These are phyloP conservation scores for Daldinia grandis DNA, from an alignment of 495 filamentous ascomycete genomes.

Conservation along the genomic window DNA sequence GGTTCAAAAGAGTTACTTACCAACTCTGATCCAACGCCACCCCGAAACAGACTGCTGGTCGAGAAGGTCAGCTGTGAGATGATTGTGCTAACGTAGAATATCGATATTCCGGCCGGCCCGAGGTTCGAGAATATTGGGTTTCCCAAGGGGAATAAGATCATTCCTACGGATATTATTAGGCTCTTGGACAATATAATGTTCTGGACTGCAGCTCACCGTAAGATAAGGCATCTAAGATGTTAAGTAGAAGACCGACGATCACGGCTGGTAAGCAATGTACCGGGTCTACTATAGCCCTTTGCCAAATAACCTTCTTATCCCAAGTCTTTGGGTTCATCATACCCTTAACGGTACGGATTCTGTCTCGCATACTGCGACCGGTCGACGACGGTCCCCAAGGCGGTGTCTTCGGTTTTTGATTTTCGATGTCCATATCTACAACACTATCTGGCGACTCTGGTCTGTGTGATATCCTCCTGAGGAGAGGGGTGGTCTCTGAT, in stretches of 20 bases:
- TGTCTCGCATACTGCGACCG: conserved; percentile 17
- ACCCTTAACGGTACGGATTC: conserved; percentile 31
- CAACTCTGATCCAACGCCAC: conserved; percentile 96
- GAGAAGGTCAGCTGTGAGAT: conserved; percentile 95
- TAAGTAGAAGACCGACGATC: conserved; percentile 85
- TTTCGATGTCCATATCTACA: conserved; percentile 51
- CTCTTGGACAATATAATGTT: neutral
- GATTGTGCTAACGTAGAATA: conserved; percentile 98
- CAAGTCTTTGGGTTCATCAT: conserved; percentile 72
- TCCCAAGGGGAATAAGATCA: conserved; percentile 94
- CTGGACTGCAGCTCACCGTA: conserved; percentile 69
- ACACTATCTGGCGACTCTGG: conserved; percentile 40
- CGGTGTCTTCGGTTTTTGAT: conserved; percentile 46
- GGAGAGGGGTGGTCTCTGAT: conserved; percentile 51
- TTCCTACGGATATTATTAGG: conserved; percentile 59
- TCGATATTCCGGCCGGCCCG: conserved; percentile 92
- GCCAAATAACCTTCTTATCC: conserved; percentile 71
- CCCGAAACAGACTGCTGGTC: conserved; percentile 85
- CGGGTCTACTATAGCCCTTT: conserved; percentile 70
- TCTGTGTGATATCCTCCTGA: conserved; percentile 42
- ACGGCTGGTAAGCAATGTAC: conserved; percentile 81
- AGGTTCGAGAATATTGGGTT: conserved; percentile 82
- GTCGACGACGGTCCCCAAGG: conserved; percentile 8
- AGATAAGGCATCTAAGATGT: conserved; percentile 91
- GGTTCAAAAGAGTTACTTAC: conserved; percentile 54